Base-by-base conservation (phyloP, 1,284 basidiomycete species). In the Boletus sp. region DNA sequence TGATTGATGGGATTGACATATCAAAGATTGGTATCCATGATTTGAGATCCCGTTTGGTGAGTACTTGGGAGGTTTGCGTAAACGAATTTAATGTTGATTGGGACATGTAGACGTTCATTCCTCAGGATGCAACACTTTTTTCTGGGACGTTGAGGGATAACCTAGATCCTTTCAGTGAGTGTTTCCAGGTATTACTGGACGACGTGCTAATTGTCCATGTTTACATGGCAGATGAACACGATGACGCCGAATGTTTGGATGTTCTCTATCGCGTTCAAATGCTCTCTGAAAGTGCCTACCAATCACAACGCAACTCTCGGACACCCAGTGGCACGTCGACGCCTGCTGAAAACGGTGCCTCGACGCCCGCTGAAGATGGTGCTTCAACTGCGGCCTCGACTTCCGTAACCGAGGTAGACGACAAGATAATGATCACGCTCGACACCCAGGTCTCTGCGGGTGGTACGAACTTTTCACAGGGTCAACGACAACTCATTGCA, bases 1-100 rank as follows among this genome's bases (percentile, higher is more conserved):
- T 86, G 44, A 82, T 96, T 35, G 92, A 94, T 56, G 92, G 92
- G 1, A 83, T 96, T 56, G 91, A 96, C 65, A 91, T 96, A 49
- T 84, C 87, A 0, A 82, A 72, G 5, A 94, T 98, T 53, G 93
- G 93, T 1, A 72, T 95, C 19, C 78, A 91, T 61, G 91, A 94
- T 65, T 65, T 96, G 46, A 78, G 92, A 27, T 84, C 84, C 14
- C 75, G 84, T 43, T 63, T 91, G 59, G 84, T 84, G 60, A 61
- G 80, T 69, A 25, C 38, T 27, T 14, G 34, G 8, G n/a, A 33
- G 5, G 4, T 30, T 25, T 25, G 23, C 7, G 12, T 19, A n/a
- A 5, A n/a, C 12, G n/a, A 54, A 32, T n/a, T 36, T 13, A 1
- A 16, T 48, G 38, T 45, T 52, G 41, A 51, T 34, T 30, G 26